Conservation (phyloP, 305 asterid genomes). For the Plantago rigida region DNA sequence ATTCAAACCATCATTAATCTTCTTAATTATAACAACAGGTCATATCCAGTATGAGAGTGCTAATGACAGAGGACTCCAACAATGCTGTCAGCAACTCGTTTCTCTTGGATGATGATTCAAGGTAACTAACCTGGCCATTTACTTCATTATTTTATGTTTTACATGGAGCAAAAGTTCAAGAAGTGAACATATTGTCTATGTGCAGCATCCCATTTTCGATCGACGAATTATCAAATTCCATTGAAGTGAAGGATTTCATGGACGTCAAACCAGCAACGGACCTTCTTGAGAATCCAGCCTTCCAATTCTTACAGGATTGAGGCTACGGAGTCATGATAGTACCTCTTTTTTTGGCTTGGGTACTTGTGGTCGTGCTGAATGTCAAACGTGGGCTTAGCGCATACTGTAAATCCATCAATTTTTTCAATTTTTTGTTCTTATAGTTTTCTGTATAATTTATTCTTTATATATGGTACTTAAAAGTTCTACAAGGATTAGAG, state of each 20-base stretch:
- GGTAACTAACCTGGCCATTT: conserved; percentile 33
- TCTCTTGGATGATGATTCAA: conserved; percentile 86
- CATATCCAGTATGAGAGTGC: conserved; percentile 85
- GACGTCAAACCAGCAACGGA: conserved; percentile 72
- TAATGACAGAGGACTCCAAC: conserved; percentile 92
- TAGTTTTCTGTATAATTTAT: conserved; percentile 4
- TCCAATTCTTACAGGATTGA: conserved; percentile 76
- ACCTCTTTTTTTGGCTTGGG: conserved; percentile 18
- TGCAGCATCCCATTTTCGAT: conserved; percentile 94
- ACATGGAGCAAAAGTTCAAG: neutral
- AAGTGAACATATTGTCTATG: neutral
- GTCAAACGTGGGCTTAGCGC: conserved; percentile 5
- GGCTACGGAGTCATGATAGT: conserved; percentile 32
- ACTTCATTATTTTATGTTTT: neutral
- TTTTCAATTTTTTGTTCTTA: conserved; percentile 13
- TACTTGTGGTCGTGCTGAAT: conserved; percentile 10
- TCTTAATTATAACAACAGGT: conserved; percentile 50
- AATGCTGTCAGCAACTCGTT: conserved; percentile 74
- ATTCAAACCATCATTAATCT: conserved; percentile 15
- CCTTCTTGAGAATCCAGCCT: conserved; percentile 71
- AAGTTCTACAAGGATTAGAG: conserved; percentile 2
- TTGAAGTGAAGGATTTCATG: conserved; percentile 71
- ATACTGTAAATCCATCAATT: conserved; percentile 18
- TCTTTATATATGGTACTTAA: neutral
- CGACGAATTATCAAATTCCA: conserved; percentile 71